Conservation (phyloP, 164 flowering plant genomes). For the Stephania japonica region DNA sequence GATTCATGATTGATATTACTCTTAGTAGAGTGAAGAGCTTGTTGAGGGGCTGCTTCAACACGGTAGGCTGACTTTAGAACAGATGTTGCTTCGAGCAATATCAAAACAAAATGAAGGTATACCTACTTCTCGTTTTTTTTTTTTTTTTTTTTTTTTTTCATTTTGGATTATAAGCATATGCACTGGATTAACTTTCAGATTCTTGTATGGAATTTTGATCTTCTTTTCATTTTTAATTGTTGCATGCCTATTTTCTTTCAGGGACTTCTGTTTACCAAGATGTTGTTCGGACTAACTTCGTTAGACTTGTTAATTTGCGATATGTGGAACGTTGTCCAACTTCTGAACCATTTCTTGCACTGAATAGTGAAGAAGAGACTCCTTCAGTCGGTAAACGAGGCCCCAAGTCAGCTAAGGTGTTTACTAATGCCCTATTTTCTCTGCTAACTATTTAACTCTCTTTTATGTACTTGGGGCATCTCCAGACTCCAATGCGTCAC, state of each 20-base stretch:
- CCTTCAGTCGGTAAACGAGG: constrained; percentile 39
- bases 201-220: background rate
- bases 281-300: constrained; percentile 38
- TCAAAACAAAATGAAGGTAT: constrained; percentile 27
- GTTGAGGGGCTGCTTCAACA: constrained; percentile 71
- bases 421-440: background rate
- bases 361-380: constrained; percentile 33
- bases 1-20: background rate
- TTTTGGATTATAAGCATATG: background rate
- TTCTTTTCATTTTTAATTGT: background rate
- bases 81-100: constrained; percentile 44
- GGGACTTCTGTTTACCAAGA: constrained; percentile 31
- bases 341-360: constrained; percentile 51
- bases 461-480: too few relatives aligned
- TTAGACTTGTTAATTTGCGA: constrained; percentile 51
- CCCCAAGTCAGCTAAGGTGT: constrained; percentile 58
- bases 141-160: background rate
- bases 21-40: constrained; percentile 47
- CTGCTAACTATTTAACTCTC: background rate
- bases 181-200: background rate
- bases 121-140: too few relatives aligned
- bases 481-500: too few relatives aligned
- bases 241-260: constrained; percentile 16
- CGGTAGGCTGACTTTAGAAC: constrained; percentile 78
- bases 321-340: constrained; percentile 88